Conservation (phyloP, 2,329 filamentous ascomycete genomes). For the Nemania sp. region DNA sequence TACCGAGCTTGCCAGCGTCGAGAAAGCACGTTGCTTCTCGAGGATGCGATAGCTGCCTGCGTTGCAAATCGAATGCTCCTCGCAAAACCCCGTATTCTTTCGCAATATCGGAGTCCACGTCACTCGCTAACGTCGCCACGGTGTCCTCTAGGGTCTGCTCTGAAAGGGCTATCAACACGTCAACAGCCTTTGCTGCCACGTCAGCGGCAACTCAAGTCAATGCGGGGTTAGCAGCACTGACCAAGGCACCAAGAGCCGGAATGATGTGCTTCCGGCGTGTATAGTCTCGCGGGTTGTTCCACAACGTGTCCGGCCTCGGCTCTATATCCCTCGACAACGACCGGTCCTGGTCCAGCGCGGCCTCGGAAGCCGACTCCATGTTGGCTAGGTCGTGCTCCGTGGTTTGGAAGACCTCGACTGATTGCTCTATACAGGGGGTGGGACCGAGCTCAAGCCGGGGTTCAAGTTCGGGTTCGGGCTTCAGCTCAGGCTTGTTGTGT, state of each 20-base stretch:
- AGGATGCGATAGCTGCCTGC: slow-evolving; percentile 33
- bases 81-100: slow-evolving; percentile 40
- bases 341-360: slow-evolving; percentile 24
- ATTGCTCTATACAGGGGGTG: not conserved
- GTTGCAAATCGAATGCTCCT: slow-evolving; percentile 37
- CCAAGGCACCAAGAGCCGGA: slow-evolving; percentile 40
- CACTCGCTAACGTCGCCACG: slow-evolving; percentile 37
- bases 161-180: slow-evolving; percentile 41
- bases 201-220: slow-evolving; percentile 26
- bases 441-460: not conserved
- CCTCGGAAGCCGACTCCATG: slow-evolving; percentile 28
- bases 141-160: slow-evolving; percentile 43
- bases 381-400: slow-evolving; percentile 30
- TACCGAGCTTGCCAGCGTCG: slow-evolving; percentile 35
- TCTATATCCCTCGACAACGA: slow-evolving; percentile 32
- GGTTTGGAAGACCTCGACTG: slow-evolving; percentile 25
- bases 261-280: slow-evolving; percentile 42
- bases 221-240: slow-evolving; percentile 26
- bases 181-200: slow-evolving; percentile 35
- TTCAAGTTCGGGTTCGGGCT: not conserved
- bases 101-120: slow-evolving; percentile 38
- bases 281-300: slow-evolving; percentile 41
- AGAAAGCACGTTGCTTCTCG: slow-evolving; percentile 33
- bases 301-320: slow-evolving; percentile 36
- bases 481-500: slow-evolving; percentile 2